Conservation (phyloP, 2,329 filamentous ascomycete genomes). For the Fusarium sp. region DNA sequence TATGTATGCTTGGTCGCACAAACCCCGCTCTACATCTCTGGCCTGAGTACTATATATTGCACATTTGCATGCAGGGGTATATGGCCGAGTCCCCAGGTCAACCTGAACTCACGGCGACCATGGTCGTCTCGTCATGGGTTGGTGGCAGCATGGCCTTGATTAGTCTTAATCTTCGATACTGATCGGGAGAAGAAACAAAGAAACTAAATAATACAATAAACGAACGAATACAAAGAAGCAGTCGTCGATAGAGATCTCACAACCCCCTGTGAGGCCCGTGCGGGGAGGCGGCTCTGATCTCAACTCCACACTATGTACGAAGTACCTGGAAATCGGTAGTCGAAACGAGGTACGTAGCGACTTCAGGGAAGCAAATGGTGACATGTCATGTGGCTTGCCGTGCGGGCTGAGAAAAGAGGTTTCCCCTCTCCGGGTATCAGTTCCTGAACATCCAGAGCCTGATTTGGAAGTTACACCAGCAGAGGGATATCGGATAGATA, state of each 20-base stretch:
- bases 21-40: not conserved
- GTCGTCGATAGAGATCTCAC: not conserved
- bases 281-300: not conserved
- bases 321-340: not conserved
- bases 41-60: not conserved
- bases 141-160: not conserved
- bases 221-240: not conserved
- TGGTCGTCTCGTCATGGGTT: not conserved
- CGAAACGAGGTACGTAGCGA: not conserved
- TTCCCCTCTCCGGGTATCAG: not conserved
- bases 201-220: not conserved
- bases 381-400: not conserved
- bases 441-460: not conserved
- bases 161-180: not conserved
- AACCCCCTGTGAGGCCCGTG: not conserved
- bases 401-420: not conserved
- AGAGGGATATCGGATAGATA: not conserved
- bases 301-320: not conserved
- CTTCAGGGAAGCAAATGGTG: not conserved
- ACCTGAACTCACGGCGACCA: not conserved
- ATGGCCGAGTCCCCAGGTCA: not conserved
- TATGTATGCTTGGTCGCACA: not conserved
- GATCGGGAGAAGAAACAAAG: not conserved
- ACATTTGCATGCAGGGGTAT: not conserved
- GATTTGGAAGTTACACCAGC: not conserved